phyloP scores from a whole-genome alignment of 768 basidiomycete genomes.

The Amyloporia xantha region DNA sequence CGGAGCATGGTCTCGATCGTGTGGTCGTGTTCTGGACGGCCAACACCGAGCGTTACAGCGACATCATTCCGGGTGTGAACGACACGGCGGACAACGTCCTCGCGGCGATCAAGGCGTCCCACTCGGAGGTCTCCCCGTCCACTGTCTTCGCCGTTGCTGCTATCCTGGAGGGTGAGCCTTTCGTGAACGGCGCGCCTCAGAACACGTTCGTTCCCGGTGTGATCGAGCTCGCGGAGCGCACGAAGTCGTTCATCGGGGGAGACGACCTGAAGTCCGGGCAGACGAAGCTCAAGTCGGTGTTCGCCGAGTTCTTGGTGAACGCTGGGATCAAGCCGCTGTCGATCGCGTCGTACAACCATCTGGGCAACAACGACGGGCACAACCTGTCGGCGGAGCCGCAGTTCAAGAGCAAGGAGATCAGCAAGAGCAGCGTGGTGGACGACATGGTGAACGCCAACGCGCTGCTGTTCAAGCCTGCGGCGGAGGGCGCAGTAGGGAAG shows the following conservation, averaged over 20 bases:
- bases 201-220: constrained; percentile 98
- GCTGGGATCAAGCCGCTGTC: constrained; percentile 97
- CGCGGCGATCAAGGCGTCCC: constrained; percentile 71
- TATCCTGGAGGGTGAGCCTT: constrained; percentile 92
- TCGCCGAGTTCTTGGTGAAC: constrained; percentile 98
- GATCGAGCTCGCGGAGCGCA: constrained; percentile 85
- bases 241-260: constrained; percentile 90
- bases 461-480: constrained; percentile 82
- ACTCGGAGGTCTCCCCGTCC: constrained; percentile 93
- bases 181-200: constrained; percentile 96
- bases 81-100: constrained; percentile 90
- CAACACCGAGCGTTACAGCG: constrained; percentile 97
- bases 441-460: constrained; percentile 95
- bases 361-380: constrained; percentile 96
- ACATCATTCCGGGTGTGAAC: constrained; percentile 90
- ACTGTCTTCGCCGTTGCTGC: constrained; percentile 93
- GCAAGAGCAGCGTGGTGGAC: constrained; percentile 94
- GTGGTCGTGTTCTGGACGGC: constrained; percentile 97
- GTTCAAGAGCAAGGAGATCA: constrained; percentile 98
- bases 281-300: constrained; percentile 94
- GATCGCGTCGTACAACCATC: constrained; percentile 97
- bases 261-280: constrained; percentile 98
- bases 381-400: constrained; percentile 87
- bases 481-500: constrained; percentile 42
- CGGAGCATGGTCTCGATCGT: constrained; percentile 73